Evolutionary conservation across 768 basidiomycete genomes (phyloP).

Genomic region (Termitomyces sp.): DNA sequence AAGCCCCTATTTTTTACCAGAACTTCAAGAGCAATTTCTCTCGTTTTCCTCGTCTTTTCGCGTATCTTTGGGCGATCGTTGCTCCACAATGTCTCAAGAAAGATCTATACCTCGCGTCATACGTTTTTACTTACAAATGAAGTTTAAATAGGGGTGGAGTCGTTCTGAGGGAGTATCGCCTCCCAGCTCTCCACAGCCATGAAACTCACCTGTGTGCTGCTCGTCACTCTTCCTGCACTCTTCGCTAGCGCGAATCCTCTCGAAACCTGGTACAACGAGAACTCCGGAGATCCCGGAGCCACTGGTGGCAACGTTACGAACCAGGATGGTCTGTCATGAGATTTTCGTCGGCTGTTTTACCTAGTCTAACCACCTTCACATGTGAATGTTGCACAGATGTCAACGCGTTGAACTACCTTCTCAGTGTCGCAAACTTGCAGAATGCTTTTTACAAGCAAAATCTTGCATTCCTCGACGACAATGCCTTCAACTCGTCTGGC

Average conservation of each 20-base stretch:
- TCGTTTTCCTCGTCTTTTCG: not conserved
- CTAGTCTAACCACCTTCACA: not conserved
- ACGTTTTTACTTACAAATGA: conserved; percentile 5
- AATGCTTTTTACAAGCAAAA: conserved; percentile 16
- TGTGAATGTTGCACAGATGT: conserved; percentile 5
- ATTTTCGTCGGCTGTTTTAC: conserved; percentile 2
- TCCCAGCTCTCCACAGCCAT: conserved; percentile 1
- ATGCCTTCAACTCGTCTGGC: conserved; percentile 12
- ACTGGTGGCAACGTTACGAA: conserved; percentile 2
- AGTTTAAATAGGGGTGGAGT: conserved; percentile 11
- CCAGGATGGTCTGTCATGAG: conserved; percentile 8
- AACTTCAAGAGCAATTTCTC: not conserved
- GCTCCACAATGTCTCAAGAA: conserved; percentile 12
- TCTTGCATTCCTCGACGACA: conserved; percentile 10
- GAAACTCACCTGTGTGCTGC: conserved; percentile 5
- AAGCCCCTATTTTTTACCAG: not conserved
- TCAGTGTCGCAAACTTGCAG: conserved; percentile 12
- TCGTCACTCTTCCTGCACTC: conserved; percentile 1
- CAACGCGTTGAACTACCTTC: conserved; percentile 8
- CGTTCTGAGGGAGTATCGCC: not conserved
- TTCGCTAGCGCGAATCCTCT: not conserved
- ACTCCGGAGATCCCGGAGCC: not conserved
- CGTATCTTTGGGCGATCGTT: not conserved
- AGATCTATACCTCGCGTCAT: conserved; percentile 5
- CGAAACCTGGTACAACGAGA: not conserved